Conservation (phyloP, 371 early-diverging fungal genomes). For the Mucor circinelloides region DNA sequence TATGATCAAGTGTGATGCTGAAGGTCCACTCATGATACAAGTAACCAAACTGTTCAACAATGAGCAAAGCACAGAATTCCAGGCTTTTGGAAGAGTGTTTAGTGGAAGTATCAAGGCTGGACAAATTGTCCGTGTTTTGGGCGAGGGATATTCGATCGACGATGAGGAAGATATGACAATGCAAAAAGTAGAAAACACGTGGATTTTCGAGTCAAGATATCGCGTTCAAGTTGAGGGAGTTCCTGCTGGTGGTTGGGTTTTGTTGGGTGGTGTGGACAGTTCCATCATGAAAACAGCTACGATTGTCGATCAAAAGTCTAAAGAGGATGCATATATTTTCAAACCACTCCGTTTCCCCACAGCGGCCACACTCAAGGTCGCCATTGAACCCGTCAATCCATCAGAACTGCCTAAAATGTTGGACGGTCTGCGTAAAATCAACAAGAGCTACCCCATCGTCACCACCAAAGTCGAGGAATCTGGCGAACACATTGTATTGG, state of each 20-base stretch:
- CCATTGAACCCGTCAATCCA: constrained; percentile 96
- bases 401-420: constrained; percentile 98
- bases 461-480: constrained; percentile 96
- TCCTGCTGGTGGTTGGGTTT: constrained; percentile 88
- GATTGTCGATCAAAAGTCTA: constrained; percentile 64
- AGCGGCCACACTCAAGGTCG: constrained; percentile 88
- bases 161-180: constrained; percentile 96
- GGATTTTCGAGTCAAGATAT: constrained; percentile 86
- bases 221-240: constrained; percentile 80
- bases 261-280: constrained; percentile 90
- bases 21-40: constrained; percentile 92
- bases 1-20: constrained; percentile 84
- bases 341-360: constrained; percentile 84
- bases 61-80: constrained; percentile 81
- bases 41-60: constrained; percentile 89
- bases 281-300: constrained; percentile 96
- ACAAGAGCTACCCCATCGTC: constrained; percentile 92
- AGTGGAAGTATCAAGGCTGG: constrained; percentile 85
- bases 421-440: constrained; percentile 92
- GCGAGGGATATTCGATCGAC: constrained; percentile 87
- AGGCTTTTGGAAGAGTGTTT: constrained; percentile 91
- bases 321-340: constrained; percentile 83
- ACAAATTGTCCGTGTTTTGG: constrained; percentile 86
- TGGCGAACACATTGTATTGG: constrained; percentile 94
- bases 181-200: constrained; percentile 75